These are phyloP conservation scores for Scedosporium minutisporum DNA, from an alignment of 2,329 filamentous ascomycete species.

Conservation along the genomic window DNA sequence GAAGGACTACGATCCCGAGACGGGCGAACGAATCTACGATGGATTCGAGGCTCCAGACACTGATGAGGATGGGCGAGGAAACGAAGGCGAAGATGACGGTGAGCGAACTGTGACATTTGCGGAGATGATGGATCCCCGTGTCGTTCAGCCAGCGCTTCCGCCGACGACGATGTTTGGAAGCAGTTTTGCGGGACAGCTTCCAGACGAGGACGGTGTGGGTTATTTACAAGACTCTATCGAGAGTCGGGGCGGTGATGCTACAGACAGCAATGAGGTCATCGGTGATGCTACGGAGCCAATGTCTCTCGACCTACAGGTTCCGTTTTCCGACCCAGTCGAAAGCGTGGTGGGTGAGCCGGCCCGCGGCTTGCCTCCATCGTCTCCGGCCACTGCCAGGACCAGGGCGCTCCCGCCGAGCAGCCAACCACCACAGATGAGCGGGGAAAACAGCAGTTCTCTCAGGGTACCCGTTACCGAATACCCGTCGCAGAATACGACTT, in stretches of 20 bases:
- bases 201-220: neutral
- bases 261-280: neutral
- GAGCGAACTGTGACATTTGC: conserved; percentile 47
- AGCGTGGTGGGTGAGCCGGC: neutral
- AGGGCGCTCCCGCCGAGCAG: neutral
- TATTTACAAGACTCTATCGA: neutral
- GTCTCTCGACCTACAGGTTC: neutral
- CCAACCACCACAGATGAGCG: neutral
- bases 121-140: conserved; percentile 58
- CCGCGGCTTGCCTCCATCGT: too few species aligned
- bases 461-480: neutral
- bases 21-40: conserved; percentile 64
- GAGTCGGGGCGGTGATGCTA: neutral
- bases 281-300: neutral
- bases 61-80: conserved; percentile 46
- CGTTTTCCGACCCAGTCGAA: neutral
- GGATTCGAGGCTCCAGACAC: conserved; percentile 58
- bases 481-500: neutral
- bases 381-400: neutral
- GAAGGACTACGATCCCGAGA: conserved; percentile 52
- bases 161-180: neutral
- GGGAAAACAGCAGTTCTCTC: neutral
- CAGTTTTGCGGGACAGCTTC: neutral
- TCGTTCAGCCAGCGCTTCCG: conserved; percentile 37
- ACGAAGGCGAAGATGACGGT: conserved; percentile 53